Evolutionary conservation across 495 filamentous ascomycete genomes (phyloP), one percentile per base, ranked within the genome.

Genomic region (Aspergillus diversus): DNA sequence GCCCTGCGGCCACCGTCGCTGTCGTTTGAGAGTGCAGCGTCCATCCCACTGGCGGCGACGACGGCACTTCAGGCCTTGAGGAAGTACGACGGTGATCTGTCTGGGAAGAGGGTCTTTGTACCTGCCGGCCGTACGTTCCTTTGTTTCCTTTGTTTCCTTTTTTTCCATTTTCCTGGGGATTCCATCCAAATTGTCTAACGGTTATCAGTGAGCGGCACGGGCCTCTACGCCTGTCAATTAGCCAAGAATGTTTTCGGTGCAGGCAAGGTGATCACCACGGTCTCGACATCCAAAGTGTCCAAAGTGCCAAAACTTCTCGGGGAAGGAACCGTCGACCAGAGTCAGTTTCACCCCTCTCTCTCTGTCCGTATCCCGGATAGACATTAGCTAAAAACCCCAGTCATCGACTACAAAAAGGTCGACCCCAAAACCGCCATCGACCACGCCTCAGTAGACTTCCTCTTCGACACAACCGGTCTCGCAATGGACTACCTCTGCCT

Each of bases 61-160:
- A 84, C 81, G 0, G 75, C 79, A 5, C 59, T 80, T 7, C 80
- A 84, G 66, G 69, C 75, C 11, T 64, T 85, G 7, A 68, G 75
- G 39, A 66, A 67, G 3, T 83, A 72, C 6, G 65, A 82, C 50
- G 76, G 72, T 17, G 60, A 66, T 51, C 63, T 79, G 17, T 71
- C 76, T 32, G 84, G 83, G 7, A 87, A 87, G 73, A 85, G 82
- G 13, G 82, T 84, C 4, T 83, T 83, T 62, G 71, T 87, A 7
- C 75, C 84, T 11, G 83, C 70, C 17, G 83, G 78, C 5, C 63
- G 72, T 73, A 71, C 27, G 68, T 61, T 13, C 33, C 32, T 15
- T 43, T 43, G 0, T 15, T 43, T 43, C 37, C 37, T 15, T 42
- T 42, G 37, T 15, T 42, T 39, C n/a, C n/a, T n/a, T n/a, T n/a